Evolutionary conservation across 140 eudicot genomes (phyloP), one percentile per base, ranked within the genome.

Genomic region (Ambrosia hybrid): DNA sequence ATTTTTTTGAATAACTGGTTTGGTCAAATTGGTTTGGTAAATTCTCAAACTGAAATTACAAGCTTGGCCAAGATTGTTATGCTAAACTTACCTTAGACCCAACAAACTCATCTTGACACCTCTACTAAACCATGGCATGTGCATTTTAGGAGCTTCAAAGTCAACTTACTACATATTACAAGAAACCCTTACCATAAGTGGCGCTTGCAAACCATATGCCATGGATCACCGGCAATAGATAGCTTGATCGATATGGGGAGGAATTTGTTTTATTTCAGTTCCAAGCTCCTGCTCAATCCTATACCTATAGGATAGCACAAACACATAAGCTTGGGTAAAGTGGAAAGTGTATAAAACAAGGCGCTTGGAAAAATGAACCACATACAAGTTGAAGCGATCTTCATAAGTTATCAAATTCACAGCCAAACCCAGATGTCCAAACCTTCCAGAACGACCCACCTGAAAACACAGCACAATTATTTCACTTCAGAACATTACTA

Each of bases 381-480:
- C 95, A 51, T 87, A 87, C 97, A 90, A 81, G 80, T 90, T 90
- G 73, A 87, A 85, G 36, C 95, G 91, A 78, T 89, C 96, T 73
- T 87, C 91, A 53, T 76, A 89, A 14, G 94, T 87, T 13, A 89
- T 87, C 82, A 89, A 69, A 81, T 87, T 89, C 78, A 89, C 89
- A 63, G 91, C 94, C 67, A 89, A 77, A 51, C 95, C 97, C 72
- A 87, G 85, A 75, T 87, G 97, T 48, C 91, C 95, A 85, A 81
- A 90, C 76, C 97, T 83, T 75, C 97, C 97, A 2, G 91, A 87
- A 59, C 92, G 95, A 51, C 97, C 97, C 70, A 88, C 97, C 97
- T 91, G 73, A 37, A 71, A 73, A 67, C 76, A 71, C 13, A 63
- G 34, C 52, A 53, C 51, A 48, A 55, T 38, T 70, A 68, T 0